Conservation (phyloP, 176 grass and related monocot species). For the Zea mays region DNA sequence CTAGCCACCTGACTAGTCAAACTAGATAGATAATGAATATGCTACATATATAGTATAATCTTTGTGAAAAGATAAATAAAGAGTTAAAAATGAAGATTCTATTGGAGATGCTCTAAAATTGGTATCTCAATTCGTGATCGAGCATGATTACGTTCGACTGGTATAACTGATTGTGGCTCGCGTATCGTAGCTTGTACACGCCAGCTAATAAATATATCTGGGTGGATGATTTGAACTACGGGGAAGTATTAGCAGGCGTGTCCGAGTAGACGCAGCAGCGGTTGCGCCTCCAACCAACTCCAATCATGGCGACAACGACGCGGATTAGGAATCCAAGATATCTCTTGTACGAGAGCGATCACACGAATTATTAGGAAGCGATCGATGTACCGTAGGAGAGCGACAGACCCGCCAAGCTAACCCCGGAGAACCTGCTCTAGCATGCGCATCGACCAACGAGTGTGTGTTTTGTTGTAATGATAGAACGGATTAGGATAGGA, state of each 20-base stretch:
- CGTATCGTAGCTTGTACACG: neutral
- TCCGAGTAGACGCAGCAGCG: neutral
- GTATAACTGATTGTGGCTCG: constrained; percentile 30
- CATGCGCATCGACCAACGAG: too few species aligned
- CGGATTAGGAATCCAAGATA: constrained; percentile 13
- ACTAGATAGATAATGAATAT: too few species aligned
- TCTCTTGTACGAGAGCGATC: neutral
- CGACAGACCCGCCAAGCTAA: neutral
- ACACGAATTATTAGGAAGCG: neutral
- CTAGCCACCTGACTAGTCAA: too few species aligned
- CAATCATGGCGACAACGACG: constrained; percentile 41
- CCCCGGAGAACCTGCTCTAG: too few species aligned
- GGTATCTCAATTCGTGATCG: too few species aligned
- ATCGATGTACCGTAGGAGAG: neutral
- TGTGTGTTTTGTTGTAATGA: too few species aligned
- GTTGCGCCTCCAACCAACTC: neutral
- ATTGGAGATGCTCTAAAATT: too few species aligned
- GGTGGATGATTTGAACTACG: neutral
- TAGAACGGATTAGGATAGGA: too few species aligned
- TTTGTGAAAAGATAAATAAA: too few species aligned
- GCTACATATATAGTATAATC: too few species aligned
- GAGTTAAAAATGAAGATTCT: too few species aligned
- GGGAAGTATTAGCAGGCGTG: neutral
- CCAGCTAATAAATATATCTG: neutral
- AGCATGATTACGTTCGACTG: constrained; percentile 22